A percentile compares a stretch with the other conserved stretches of the same genome.
Evolutionary conservation across 345 rosid genomes (phyloP).

Genomic region (Syzygium aqueum): DNA sequence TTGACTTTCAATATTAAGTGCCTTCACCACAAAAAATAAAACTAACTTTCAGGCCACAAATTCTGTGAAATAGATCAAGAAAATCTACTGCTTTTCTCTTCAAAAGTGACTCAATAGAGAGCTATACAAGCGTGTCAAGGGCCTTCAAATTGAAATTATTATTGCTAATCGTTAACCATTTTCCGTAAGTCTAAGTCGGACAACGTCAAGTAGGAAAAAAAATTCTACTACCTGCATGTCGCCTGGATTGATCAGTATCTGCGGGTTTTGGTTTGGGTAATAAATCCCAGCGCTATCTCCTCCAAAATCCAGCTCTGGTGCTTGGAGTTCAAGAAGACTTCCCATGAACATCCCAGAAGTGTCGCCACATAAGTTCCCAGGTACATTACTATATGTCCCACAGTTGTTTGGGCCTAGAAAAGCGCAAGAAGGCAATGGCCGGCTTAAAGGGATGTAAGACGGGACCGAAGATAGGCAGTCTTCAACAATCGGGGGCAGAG

Average conservation of each 20-base stretch:
- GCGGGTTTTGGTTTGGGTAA: slow-evolving; percentile 39
- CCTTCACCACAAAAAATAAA: slow-evolving; percentile 15
- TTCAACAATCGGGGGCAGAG: slow-evolving; percentile 32
- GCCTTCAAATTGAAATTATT: neutral
- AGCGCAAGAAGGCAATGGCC: slow-evolving; percentile 34
- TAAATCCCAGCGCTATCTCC: slow-evolving; percentile 64
- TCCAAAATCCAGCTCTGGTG: slow-evolving; percentile 45
- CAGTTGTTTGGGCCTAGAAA: slow-evolving; percentile 34
- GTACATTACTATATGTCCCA: slow-evolving; percentile 19
- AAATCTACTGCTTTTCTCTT: neutral
- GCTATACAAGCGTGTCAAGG: neutral
- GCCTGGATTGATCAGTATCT: slow-evolving; percentile 37
- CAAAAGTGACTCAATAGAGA: neutral
- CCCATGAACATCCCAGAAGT: slow-evolving; percentile 28
- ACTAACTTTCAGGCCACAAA: neutral
- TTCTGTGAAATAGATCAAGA: neutral
- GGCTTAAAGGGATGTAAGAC: neutral
- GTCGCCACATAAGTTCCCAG: slow-evolving; percentile 37
- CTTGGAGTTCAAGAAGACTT: slow-evolving; percentile 31
- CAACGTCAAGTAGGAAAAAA: neutral
- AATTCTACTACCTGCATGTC: slow-evolving; percentile 56
- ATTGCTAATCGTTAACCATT: neutral
- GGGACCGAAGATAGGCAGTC: slow-evolving; percentile 62
- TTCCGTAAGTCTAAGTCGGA: neutral
- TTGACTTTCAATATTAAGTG: slow-evolving; percentile 41